Percentiles rank a stretch among this genome's conserved stretches.
Conservation (phyloP, 352 stramenopile genomes). For the Phytophthora crassamura region DNA sequence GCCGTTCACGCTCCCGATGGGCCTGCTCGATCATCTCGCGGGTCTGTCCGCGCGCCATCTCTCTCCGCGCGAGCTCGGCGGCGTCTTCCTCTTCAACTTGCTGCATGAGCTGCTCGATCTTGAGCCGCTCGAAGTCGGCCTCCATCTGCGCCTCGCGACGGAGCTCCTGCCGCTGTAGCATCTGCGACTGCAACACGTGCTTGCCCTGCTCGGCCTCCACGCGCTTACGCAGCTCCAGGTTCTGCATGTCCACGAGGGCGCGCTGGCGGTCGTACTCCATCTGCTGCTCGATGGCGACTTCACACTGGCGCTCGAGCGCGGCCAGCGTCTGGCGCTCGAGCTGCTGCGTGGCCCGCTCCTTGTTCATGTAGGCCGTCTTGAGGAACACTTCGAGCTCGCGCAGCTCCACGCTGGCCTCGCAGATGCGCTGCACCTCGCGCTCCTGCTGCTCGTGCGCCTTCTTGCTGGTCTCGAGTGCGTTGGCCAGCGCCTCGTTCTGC, state of each 20-base stretch:
- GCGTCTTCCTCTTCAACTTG: slow-evolving; percentile 90
- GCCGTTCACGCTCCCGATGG: slow-evolving; percentile 48
- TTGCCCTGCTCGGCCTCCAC: slow-evolving; percentile 80
- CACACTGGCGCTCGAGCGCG: slow-evolving; percentile 73
- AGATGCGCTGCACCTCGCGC: slow-evolving; percentile 92
- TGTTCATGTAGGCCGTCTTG: slow-evolving; percentile 95
- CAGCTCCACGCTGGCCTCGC: slow-evolving; percentile 90
- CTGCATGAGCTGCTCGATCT: slow-evolving; percentile 87
- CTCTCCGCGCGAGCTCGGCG: slow-evolving; percentile 66
- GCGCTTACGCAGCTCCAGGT: slow-evolving; percentile 58
- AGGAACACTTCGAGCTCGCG: slow-evolving; percentile 90
- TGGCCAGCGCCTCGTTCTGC: slow-evolving; percentile 79
- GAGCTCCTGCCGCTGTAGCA: slow-evolving; percentile 72
- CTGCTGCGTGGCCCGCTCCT: slow-evolving; percentile 91
- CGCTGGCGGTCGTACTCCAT: slow-evolving; percentile 93
- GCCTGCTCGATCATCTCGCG: slow-evolving; percentile 64
- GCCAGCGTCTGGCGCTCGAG: slow-evolving; percentile 85
- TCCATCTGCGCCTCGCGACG: slow-evolving; percentile 73
- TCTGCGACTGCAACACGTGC: slow-evolving; percentile 69
- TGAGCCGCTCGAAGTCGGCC: slow-evolving; percentile 73
- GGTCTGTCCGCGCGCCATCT: slow-evolving; percentile 65
- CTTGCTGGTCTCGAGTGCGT: slow-evolving; percentile 70
- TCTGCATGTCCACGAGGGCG: slow-evolving; percentile 75
- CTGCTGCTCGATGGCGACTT: slow-evolving; percentile 91
- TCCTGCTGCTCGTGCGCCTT: slow-evolving; percentile 75